Evolutionary conservation across 2,329 filamentous ascomycete genomes (phyloP), one percentile per base, ranked within the genome.

Genomic region (Colletotrichum theobromicola): DNA sequence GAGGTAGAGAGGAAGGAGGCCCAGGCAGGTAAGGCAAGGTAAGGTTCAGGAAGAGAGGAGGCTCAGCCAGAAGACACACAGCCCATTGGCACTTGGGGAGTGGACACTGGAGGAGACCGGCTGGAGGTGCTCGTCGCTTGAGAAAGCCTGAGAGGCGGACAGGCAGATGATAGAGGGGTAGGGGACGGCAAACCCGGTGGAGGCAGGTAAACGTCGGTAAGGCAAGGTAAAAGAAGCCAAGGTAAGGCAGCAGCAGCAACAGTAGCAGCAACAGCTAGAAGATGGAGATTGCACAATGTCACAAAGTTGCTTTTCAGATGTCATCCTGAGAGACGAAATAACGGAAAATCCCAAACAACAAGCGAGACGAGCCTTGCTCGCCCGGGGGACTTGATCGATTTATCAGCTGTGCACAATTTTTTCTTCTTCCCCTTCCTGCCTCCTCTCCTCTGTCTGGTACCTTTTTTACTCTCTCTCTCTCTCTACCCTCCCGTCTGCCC

Each of bases 401-500:
- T 73, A 75, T 75, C 70, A 75, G 73, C 73, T 74, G 63, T 73
- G 73, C 70, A 74, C 73, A 75, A 64, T 42, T 71, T 71, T 61
- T 46, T 46, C 8, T 71, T 72, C 58, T 72, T 67, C 58, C 57
- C 68, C 55, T 50, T 37, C 55, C 68, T 66, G 55, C 24, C 37
- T 61, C 30, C 18, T 30, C n/a, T 21, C 30, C 57, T 57, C 24
- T 26, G 28, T 46, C 58, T 50, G 53, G 62, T 61, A 21, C 37
- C 61, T 64, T 50, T 50, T 63, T 37, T 21, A 16, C n/a, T 50
- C 42, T 46, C 37, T 46, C 32, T 34, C 18, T 46, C 42, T 50
- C 42, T 50, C 42, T 50, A n/a, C 42, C 37, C 4, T n/a, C n/a
- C n/a, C n/a, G n/a, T n/a, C n/a, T n/a, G 37, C 37, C 42, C 58